Conservation (phyloP, 305 asterid genomes). For the Fraxinus floribunda region DNA sequence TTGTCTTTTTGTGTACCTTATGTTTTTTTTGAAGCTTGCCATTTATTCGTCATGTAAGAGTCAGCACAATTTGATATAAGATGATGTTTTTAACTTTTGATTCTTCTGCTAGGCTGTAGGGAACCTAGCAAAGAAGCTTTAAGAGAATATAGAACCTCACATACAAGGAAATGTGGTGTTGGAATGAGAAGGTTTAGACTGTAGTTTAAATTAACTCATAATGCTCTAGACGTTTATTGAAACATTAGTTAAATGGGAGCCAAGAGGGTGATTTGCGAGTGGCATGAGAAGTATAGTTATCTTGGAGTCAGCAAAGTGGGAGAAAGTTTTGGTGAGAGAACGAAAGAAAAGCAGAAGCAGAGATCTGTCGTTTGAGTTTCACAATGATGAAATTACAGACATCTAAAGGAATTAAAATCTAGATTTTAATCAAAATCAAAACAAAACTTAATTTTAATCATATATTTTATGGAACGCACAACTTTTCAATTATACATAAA, state of each 20-base stretch:
- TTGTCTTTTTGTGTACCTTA: background rate
- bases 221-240: background rate
- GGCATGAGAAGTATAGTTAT: background rate
- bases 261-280: background rate
- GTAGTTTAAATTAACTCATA: background rate
- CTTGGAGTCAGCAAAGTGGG: background rate
- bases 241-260: background rate
- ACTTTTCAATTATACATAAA: too few relatives aligned
- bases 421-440: too few relatives aligned
- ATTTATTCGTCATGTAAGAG: background rate
- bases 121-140: background rate
- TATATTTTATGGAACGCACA: too few relatives aligned
- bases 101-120: background rate
- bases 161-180: background rate
- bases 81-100: background rate
- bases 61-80: background rate
- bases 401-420: background rate
- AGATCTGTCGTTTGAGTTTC: background rate
- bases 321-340: background rate
- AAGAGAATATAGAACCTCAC: background rate
- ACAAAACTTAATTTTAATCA: too few relatives aligned
- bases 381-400: background rate
- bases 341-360: background rate
- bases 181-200: background rate
- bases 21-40: background rate